Evolutionary conservation across 2,329 filamentous ascomycete species (phyloP).

Genomic region (Sclerotinia sclerotiorum): DNA sequence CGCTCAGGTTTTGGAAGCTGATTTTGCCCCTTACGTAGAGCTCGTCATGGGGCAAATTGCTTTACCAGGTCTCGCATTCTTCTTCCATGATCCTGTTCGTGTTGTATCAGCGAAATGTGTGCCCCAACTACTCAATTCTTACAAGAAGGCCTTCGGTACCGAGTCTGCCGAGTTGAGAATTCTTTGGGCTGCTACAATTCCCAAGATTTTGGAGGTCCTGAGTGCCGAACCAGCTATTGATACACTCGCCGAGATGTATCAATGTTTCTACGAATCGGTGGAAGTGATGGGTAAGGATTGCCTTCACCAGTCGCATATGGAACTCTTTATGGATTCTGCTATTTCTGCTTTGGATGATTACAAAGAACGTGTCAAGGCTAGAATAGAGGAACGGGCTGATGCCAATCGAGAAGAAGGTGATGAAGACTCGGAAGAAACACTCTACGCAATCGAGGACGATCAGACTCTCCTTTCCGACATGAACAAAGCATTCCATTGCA

Average conservation of each 20-base stretch:
- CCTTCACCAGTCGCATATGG: constrained; percentile 76
- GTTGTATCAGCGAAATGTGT: constrained; percentile 94
- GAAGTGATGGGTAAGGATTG: constrained; percentile 89
- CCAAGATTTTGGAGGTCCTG: constrained; percentile 90
- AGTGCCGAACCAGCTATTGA: constrained; percentile 94
- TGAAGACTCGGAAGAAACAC: constrained; percentile 80
- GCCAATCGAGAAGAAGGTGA: constrained; percentile 82
- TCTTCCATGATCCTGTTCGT: constrained; percentile 97
- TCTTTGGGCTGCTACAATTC: constrained; percentile 82
- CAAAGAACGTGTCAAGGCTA: constrained; percentile 78
- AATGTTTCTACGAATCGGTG: constrained; percentile 98
- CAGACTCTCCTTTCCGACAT: constrained; percentile 96
- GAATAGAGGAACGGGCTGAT: constrained; percentile 76
- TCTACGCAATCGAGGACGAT: constrained; percentile 94
- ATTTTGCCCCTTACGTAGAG: constrained; percentile 87
- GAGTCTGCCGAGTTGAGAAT: constrained; percentile 76
- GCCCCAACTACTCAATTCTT: constrained; percentile 87
- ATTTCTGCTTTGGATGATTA: constrained; percentile 89
- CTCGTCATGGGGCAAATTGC: constrained; percentile 97
- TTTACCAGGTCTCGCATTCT: constrained; percentile 90
- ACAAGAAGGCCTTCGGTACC: constrained; percentile 85
- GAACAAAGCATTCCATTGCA: constrained; percentile 99
- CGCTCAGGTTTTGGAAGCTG: constrained; percentile 88
- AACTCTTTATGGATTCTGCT: constrained; percentile 81
- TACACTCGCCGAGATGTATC: constrained; percentile 97